phyloP scores from a whole-genome alignment of 768 basidiomycete genomes.

The Tremella mesenterica region DNA sequence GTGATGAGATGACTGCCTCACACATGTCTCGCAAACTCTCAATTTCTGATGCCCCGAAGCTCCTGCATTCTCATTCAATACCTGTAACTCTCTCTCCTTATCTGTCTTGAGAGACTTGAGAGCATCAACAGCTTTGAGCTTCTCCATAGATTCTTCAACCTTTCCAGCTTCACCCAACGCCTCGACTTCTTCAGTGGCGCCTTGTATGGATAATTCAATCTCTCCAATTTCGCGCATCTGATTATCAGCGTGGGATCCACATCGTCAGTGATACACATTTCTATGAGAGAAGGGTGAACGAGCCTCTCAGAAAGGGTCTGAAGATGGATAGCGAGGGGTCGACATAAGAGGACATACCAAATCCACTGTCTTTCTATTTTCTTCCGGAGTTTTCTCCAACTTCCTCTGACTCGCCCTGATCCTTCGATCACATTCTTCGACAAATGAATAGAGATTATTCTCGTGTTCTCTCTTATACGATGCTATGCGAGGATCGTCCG shows the following conservation, averaged over 20 bases:
- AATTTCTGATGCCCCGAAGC: conserved; percentile 99
- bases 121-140: conserved; percentile 94
- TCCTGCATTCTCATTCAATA: conserved; percentile 93
- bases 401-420: conserved; percentile 88
- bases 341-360: conserved; percentile 51
- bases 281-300: no score
- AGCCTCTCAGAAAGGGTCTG: no score
- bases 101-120: conserved; percentile 90
- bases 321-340: background rate
- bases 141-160: conserved; percentile 96
- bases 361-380: conserved; percentile 98
- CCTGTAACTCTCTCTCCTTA: conserved; percentile 94
- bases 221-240: conserved; percentile 99
- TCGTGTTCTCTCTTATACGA: conserved; percentile 94
- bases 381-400: conserved; percentile 98
- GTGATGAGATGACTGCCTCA: conserved; percentile 6
- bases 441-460: conserved; percentile 86
- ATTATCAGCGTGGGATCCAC: no score
- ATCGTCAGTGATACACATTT: no score
- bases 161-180: conserved; percentile 93
- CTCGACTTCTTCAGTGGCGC: conserved; percentile 97
- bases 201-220: conserved; percentile 97
- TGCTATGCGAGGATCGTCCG: conserved; percentile 69
- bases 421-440: conserved; percentile 95
- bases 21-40: conserved; percentile 99